Percentiles rank a stretch among this genome's conserved stretches.
Evolutionary conservation across 225 moss, liverwort and hornwort genomes (phyloP).

Genomic region (Antitrichia curtipendula): DNA sequence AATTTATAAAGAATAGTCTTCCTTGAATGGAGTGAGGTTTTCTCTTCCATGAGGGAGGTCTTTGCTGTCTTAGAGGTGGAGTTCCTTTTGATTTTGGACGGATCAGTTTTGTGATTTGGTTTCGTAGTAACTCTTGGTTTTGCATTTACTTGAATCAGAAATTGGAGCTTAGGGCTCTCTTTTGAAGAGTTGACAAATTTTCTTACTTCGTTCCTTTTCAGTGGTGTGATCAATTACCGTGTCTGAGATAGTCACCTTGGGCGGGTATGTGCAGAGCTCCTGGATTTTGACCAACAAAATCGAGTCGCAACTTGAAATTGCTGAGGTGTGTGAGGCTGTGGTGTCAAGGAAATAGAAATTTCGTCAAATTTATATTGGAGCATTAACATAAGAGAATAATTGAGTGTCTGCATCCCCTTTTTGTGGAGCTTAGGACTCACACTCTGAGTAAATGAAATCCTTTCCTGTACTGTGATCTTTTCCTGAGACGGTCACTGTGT

Average conservation of each 20-base stretch:
- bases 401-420: not conserved
- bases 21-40: not conserved
- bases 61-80: not conserved
- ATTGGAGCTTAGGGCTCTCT: not conserved
- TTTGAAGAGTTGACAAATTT: not conserved
- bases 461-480: not conserved
- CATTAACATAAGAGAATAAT: not conserved
- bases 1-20: not conserved
- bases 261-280: not conserved
- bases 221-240: not conserved
- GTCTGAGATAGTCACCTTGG: not conserved
- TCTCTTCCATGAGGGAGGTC: not conserved
- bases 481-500: not conserved
- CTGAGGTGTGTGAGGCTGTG: not conserved
- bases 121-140: not conserved
- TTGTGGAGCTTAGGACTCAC: not conserved
- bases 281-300: not conserved
- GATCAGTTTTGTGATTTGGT: not conserved
- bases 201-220: not conserved
- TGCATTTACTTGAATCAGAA: not conserved
- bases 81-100: not conserved
- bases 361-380: not conserved
- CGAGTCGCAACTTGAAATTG: not conserved
- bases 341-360: not conserved
- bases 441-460: not conserved